Evolutionary conservation across 805 yeast species (phyloP).

Genomic region (Cyberlindnera maritima): DNA sequence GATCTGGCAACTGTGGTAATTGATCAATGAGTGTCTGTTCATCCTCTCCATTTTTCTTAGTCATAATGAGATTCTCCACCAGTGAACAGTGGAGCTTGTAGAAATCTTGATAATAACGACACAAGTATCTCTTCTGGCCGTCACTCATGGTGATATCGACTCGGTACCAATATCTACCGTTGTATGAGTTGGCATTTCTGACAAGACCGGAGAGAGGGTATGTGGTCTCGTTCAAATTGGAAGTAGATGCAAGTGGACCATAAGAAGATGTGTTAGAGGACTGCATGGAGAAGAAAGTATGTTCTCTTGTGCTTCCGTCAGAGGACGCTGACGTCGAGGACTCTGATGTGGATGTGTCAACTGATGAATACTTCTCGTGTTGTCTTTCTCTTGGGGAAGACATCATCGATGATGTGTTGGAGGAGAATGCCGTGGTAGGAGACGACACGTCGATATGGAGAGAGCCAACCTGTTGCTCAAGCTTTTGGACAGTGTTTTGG

Average conservation of each 20-base stretch:
- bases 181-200: constrained; percentile 37
- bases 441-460: too few relatives aligned
- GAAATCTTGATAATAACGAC: constrained; percentile 51
- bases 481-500: constrained; percentile 20
- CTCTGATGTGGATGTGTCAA: constrained; percentile 5
- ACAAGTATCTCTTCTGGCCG: constrained; percentile 37
- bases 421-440: neutral
- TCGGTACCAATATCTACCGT: constrained; percentile 51
- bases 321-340: constrained; percentile 1
- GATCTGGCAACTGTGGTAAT: constrained; percentile 45
- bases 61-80: constrained; percentile 22
- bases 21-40: constrained; percentile 9
- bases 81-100: constrained; percentile 42
- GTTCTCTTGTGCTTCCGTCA: constrained; percentile 3
- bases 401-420: constrained; percentile 1
- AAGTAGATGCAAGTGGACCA: neutral
- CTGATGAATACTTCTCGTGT: constrained; percentile 7
- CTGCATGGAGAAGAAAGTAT: constrained; percentile 4
- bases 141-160: constrained; percentile 39
- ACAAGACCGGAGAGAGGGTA: constrained; percentile 37
- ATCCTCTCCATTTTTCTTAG: constrained; percentile 5
- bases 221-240: constrained; percentile 1
- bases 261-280: neutral
- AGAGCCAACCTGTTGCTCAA: too few relatives aligned
- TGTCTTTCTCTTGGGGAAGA: constrained; percentile 7